These are phyloP conservation scores for Scutellaria baicalensis DNA, from an alignment of 257 asterid species.

Conservation along the genomic window DNA sequence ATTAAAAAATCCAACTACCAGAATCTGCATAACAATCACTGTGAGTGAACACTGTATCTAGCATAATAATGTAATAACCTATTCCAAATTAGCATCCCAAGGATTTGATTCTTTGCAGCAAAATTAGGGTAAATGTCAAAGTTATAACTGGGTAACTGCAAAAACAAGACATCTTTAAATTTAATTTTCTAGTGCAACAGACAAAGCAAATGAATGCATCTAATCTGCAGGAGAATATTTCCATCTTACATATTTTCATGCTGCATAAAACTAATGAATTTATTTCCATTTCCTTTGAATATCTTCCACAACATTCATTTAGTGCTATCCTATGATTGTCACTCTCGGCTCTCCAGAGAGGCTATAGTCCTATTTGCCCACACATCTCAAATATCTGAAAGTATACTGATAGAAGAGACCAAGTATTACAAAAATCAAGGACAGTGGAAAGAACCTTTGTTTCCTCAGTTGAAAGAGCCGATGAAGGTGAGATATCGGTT, in stretches of 20 bases:
- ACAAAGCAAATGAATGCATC: background rate
- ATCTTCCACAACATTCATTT: background rate
- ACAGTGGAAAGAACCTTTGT: slow-evolving; percentile 58
- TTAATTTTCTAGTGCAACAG: background rate
- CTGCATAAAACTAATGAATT: slow-evolving; percentile 3
- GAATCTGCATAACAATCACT: slow-evolving; percentile 48
- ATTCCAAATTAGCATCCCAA: background rate
- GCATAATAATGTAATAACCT: background rate
- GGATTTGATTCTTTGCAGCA: background rate
- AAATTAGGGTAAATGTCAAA: background rate
- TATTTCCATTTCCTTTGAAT: background rate
- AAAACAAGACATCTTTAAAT: background rate
- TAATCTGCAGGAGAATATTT: background rate
- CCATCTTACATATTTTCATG: background rate
- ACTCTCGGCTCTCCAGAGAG: no score
- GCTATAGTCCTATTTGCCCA: no score
- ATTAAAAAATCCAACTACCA: slow-evolving; percentile 64
- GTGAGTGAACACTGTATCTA: slow-evolving; percentile 8
- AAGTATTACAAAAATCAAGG: background rate
- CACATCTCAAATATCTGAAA: background rate
- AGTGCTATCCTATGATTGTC: background rate
- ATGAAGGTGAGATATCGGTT: slow-evolving; percentile 73
- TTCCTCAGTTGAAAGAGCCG: slow-evolving; percentile 75
- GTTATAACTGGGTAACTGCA: background rate
- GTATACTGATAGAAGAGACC: background rate